A percentile compares a stretch with the other conserved stretches of the same genome.
phyloP scores from a whole-genome alignment of 1,139 yeast species.

The Sugiyamaella grinbergsii region DNA sequence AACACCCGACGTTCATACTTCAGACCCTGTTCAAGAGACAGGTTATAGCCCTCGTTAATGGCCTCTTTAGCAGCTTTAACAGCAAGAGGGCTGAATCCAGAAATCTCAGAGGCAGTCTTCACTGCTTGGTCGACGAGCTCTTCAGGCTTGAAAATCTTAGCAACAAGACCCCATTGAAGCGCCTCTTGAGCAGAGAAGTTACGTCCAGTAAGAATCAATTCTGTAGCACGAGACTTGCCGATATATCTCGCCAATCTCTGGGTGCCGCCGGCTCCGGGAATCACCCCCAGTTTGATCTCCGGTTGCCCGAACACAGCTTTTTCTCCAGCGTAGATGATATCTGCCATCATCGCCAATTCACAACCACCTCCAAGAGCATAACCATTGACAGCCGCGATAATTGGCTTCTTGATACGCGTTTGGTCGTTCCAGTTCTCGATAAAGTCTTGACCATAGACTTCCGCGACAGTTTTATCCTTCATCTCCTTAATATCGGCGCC shows the following conservation, averaged over 20 bases:
- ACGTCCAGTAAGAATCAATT: constrained; percentile 51
- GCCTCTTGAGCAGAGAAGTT: constrained; percentile 51
- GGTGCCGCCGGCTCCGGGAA: constrained; percentile 51
- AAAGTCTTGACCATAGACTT: constrained; percentile 44
- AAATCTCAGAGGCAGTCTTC: constrained; percentile 49
- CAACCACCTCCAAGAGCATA: constrained; percentile 59
- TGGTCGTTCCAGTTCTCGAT: constrained; percentile 46
- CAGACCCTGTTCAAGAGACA: constrained; percentile 46
- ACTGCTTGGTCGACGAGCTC: constrained; percentile 49
- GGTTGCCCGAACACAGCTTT: constrained; percentile 57
- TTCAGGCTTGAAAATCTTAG: constrained; percentile 47
- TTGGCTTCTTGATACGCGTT: constrained; percentile 47
- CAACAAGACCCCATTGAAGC: constrained; percentile 52
- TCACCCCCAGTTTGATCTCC: constrained; percentile 54
- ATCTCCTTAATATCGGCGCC: constrained; percentile 59
- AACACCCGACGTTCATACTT: constrained; percentile 49
- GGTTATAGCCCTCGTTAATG: constrained; percentile 47
- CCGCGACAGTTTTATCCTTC: constrained; percentile 46
- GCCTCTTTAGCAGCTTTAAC: constrained; percentile 52
- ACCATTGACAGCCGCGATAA: constrained; percentile 56
- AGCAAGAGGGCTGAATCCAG: constrained; percentile 48
- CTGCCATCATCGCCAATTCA: constrained; percentile 56
- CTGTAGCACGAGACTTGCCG: constrained; percentile 55
- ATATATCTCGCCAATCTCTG: constrained; percentile 40
- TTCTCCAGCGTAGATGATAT: constrained; percentile 53